Base-by-base conservation (phyloP, 169 alveolate species). In the Plasmodium falciparum region DNA sequence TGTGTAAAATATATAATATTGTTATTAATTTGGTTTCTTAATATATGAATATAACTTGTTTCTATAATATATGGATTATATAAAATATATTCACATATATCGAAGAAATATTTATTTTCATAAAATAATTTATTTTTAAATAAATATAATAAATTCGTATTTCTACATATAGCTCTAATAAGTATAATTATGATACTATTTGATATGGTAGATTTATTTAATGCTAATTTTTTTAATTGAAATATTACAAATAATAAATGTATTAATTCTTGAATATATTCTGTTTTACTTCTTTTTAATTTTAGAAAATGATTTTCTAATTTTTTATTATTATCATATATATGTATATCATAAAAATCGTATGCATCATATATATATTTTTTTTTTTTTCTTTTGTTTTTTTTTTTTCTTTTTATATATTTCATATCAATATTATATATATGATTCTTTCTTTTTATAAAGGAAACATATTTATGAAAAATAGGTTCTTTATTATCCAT, bases 241-340 rank as follows among this genome's bases (percentile, higher is more conserved):
- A 71, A 72, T 39, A 86, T 70, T 65, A 86, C 15, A 72, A 59
- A 86, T 67, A 86, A 9, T 1, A 71, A 52, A 54, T 72, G 54
- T 61, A 86, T 61, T 62, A 86, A 29, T 8, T 86, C 88, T 66
- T 70, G 47, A 13, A 62, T 33, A 39, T 86, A 86, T 86, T 86
- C 92, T 72, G 58, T 86, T 50, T 86, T 86, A 26, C 24, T 86
- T 86, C 71, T 86, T 86, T 45, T 86, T 86, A 86, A 72, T 72
- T 72, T 86, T 22, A 70, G 47, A 39, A 86, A 86, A 86, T 86
- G 74, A 67, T 86, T 86, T 71, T 86, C 49, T 24, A 86, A 11
- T 61, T 72, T 86, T 0, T 33, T 33, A 61, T 70, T 86, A 7
- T 86, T 72, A 13, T 61, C 86, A 66, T 78, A 78, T 50, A 86